These are phyloP conservation scores for Eragrostis nindensis DNA, from an alignment of 176 grass and related monocot genomes.

Conservation along the genomic window DNA sequence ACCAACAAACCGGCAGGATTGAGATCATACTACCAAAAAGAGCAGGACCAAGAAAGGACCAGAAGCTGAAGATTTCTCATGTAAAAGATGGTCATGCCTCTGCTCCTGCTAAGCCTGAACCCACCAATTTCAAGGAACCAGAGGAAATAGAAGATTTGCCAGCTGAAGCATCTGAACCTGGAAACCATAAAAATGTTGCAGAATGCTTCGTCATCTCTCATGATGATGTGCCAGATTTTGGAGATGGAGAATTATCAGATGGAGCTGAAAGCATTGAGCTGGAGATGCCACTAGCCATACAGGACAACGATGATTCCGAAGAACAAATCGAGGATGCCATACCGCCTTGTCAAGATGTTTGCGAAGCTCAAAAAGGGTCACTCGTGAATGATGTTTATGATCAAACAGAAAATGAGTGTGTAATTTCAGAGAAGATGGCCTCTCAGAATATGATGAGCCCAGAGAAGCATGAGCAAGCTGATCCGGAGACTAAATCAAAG, in stretches of 20 bases:
- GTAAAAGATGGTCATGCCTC: constrained; percentile 31
- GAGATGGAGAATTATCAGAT: constrained; percentile 43
- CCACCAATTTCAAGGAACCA: constrained; percentile 10
- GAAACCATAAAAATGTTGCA: neutral
- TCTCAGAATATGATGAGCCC: neutral
- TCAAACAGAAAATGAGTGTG: constrained; percentile 3
- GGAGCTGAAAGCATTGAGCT: constrained; percentile 64
- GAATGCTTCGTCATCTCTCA: constrained; percentile 6
- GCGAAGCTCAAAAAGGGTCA: neutral
- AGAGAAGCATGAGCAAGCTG: neutral
- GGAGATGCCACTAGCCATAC: constrained; percentile 51
- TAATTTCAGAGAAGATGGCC: constrained; percentile 17
- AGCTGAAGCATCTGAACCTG: constrained; percentile 35
- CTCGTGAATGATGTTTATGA: neutral
- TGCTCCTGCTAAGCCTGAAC: constrained; percentile 36
- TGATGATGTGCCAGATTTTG: constrained; percentile 9
- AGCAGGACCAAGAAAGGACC: constrained; percentile 32
- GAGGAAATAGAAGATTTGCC: constrained; percentile 41
- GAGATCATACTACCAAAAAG: constrained; percentile 2
- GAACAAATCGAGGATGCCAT: constrained; percentile 25
- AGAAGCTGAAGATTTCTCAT: constrained; percentile 21
- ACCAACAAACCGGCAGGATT: neutral
- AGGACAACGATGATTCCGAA: constrained; percentile 40
- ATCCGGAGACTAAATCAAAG: neutral
- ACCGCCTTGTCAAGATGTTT: neutral